Percentiles rank a stretch among this genome's conserved stretches.
Conservation (phyloP, 176 grass and related monocot species). For the Poa pratensis region DNA sequence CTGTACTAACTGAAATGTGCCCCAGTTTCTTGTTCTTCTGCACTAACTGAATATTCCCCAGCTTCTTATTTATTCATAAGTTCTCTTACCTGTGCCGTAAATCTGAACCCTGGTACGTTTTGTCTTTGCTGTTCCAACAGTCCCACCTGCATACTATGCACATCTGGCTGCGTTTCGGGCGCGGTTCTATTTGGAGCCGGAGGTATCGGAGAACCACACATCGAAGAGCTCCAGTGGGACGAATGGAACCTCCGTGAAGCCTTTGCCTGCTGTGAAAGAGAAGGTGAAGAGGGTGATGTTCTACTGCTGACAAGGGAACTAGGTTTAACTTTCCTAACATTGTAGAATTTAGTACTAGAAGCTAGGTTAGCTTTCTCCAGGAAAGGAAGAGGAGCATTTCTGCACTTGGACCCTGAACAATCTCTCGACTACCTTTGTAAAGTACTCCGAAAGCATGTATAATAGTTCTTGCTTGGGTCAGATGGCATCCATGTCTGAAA, state of each 20-base stretch:
- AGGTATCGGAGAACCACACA: slow-evolving; percentile 61
- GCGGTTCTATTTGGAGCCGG: slow-evolving; percentile 95
- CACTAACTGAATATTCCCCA: neutral
- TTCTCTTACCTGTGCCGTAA: neutral
- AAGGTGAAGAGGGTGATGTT: slow-evolving; percentile 99
- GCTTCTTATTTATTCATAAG: neutral
- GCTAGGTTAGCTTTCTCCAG: slow-evolving; percentile 46
- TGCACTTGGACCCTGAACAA: slow-evolving; percentile 39
- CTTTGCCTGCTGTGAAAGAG: slow-evolving; percentile 90
- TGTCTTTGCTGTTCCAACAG: slow-evolving; percentile 47
- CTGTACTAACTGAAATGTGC: neutral
- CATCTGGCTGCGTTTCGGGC: slow-evolving; percentile 95
- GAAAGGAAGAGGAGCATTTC: slow-evolving; percentile 55
- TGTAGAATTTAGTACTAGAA: slow-evolving; percentile 69
- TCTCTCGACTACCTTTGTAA: slow-evolving; percentile 53
- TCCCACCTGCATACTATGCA: slow-evolving; percentile 96
- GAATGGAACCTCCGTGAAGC: slow-evolving; percentile 71
- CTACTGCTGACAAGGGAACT: slow-evolving; percentile 74
- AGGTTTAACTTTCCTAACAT: slow-evolving; percentile 54
- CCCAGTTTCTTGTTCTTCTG: neutral
- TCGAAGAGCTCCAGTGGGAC: slow-evolving; percentile 55
- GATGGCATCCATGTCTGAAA: slow-evolving; percentile 33
- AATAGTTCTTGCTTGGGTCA: slow-evolving; percentile 41
- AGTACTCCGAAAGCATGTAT: slow-evolving; percentile 55
- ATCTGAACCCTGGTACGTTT: neutral